A percentile compares a stretch with the other conserved stretches of the same genome.
These are phyloP conservation scores for Tetradesmus obliquus DNA, from an alignment of 139 green algal genomes.

Conservation along the genomic window DNA sequence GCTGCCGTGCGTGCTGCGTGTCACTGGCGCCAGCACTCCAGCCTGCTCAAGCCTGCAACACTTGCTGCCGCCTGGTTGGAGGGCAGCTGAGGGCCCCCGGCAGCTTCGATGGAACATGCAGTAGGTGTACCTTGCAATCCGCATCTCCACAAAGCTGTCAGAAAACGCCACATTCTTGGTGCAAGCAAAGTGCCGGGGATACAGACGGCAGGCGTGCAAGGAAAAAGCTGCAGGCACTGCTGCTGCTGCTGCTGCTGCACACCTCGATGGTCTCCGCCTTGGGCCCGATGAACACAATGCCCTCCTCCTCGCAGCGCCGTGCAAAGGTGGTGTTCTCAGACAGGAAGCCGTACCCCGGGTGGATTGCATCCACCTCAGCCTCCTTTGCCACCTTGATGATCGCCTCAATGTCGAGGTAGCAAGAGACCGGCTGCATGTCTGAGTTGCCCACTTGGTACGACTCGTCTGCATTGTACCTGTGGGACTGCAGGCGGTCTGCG, in stretches of 20 bases:
- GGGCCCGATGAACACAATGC: slow-evolving; percentile 93
- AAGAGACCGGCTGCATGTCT: slow-evolving; percentile 79
- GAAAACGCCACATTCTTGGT: neutral
- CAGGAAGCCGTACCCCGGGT: slow-evolving; percentile 94
- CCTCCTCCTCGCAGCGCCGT: slow-evolving; percentile 83
- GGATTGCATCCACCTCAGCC: slow-evolving; percentile 91
- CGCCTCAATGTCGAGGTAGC: slow-evolving; percentile 89
- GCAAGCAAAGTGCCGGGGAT: neutral
- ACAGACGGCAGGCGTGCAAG: neutral
- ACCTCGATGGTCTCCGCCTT: slow-evolving; percentile 86
- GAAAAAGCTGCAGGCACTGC: neutral
- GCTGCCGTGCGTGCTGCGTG: too few relatives aligned
- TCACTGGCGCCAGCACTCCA: too few relatives aligned
- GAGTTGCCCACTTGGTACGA: slow-evolving; percentile 82
- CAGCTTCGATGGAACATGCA: too few relatives aligned
- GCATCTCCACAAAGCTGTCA: too few relatives aligned
- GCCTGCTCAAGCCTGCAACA: too few relatives aligned
- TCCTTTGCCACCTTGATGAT: slow-evolving; percentile 85
- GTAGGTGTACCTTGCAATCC: too few relatives aligned
- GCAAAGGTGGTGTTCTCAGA: slow-evolving; percentile 92
- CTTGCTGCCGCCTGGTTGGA: too few relatives aligned
- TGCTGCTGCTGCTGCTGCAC: neutral
- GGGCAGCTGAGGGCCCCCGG: too few relatives aligned
- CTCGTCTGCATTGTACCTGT: slow-evolving; percentile 97
- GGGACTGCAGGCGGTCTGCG: slow-evolving; percentile 87